Percentiles rank a stretch among this genome's conserved stretches.
Conservation (phyloP, 495 filamentous ascomycete species). For the Stereocaulon alpinum region DNA sequence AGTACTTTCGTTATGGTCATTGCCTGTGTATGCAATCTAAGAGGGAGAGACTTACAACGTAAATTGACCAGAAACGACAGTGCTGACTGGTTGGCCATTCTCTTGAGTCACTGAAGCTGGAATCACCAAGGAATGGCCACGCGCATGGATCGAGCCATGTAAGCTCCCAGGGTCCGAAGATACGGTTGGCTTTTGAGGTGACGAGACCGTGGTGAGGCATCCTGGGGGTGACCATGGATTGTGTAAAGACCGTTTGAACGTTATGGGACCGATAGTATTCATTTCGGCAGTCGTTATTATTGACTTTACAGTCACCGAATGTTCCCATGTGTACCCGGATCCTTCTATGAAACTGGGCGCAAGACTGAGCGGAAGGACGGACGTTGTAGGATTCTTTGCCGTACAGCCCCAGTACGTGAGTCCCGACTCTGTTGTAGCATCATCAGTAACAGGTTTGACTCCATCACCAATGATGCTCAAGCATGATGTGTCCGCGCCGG, state of each 20-base stretch:
- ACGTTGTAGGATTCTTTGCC: not conserved
- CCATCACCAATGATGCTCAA: not conserved
- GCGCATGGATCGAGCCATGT: not conserved
- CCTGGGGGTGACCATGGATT: slow-evolving; percentile 1
- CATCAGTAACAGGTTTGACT: not conserved
- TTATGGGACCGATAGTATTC: not conserved
- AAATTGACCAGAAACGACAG: not conserved
- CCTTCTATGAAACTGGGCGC: too few relatives aligned
- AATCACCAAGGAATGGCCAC: not conserved
- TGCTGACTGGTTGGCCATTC: not conserved
- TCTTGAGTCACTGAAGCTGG: not conserved
- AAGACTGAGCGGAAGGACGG: too few relatives aligned
- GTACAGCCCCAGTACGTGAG: slow-evolving; percentile 2
- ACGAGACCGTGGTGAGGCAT: not conserved
- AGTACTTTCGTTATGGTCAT: not conserved
- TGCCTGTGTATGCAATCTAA: not conserved
- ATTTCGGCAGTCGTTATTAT: not conserved
- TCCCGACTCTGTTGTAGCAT: slow-evolving; percentile 2
- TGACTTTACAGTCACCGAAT: not conserved
- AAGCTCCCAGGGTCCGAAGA: not conserved
- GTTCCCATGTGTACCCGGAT: too few relatives aligned
- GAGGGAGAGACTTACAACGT: not conserved
- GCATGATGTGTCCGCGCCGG: slow-evolving; percentile 2
- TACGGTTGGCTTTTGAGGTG: not conserved
- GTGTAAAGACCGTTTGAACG: not conserved